Base-by-base conservation (phyloP, 2,329 filamentous ascomycete species). In the Neofusicoccum laricinum region DNA sequence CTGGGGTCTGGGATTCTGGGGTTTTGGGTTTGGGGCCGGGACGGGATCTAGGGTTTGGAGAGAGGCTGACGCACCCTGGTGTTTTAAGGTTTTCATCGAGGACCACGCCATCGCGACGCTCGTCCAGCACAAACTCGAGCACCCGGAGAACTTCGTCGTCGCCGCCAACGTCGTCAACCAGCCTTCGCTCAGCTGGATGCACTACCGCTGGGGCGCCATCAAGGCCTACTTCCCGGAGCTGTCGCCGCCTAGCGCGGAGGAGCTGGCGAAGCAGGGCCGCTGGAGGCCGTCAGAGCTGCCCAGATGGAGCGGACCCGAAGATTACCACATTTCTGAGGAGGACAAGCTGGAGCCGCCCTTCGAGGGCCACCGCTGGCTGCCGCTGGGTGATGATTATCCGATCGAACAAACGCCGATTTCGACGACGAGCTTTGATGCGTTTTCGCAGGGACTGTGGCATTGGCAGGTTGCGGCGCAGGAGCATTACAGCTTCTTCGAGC, bases 111-210 rank as follows among this genome's bases (percentile, higher is more conserved):
- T 88, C 55, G 79, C 83, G 2, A 81, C 83, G 2, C 77, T 87
- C 6, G 78, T 86, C 32, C 81, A 82, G 66, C 84, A 82, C 19
- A 82, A 82, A 66, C 71, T 84, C 55, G 76, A 80, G 3, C 78
- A 85, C 36, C 82, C 84, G 7, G 79, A 84, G 43, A 79, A 79
- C 30, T 80, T 80, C 66, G 74, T 82, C 50, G 81, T 86, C 14
- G 84, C 83, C 2, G 84, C 84, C 57, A 86, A 87, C 66, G 77
- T 87, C 21, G 75, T 86, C 67, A 87, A 87, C 66, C 82, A 84
- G 55, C 84, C 83, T 14, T 77, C 83, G 11, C 80, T 85, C 36
- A 79, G 80, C 55, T 81, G 82, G 75, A 76, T 86, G 17, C 85
- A 87, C 68, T 82, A 80, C 69, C 84, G 84, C 64, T 76, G 83